Percentiles rank a stretch among this genome's conserved stretches.
phyloP scores from a whole-genome alignment of 2,329 filamentous ascomycete genomes.

The Furcasterigmium furcatum region DNA sequence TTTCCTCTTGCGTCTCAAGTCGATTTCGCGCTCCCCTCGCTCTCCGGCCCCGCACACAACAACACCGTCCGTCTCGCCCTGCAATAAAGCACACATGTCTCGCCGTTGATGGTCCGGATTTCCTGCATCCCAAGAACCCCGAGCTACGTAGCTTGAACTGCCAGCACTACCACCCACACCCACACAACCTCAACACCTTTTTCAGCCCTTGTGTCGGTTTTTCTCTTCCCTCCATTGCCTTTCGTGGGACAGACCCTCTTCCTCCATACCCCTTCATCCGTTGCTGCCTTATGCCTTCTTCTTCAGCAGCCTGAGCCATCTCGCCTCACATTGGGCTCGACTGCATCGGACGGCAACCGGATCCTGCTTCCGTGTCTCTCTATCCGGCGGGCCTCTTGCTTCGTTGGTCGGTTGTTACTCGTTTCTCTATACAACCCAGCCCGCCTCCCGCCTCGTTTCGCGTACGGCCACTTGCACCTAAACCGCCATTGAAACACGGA shows the following conservation, averaged over 20 bases:
- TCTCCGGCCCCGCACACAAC: constrained; percentile 47
- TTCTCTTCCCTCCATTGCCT: constrained; percentile 2
- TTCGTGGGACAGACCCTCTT: background rate
- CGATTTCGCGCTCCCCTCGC: constrained; percentile 14
- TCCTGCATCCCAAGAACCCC: constrained; percentile 41
- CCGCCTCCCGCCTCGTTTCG: constrained; percentile 7
- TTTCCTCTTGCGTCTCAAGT: constrained; percentile 34
- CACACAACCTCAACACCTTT: constrained; percentile 15
- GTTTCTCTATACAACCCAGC: background rate
- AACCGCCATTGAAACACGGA: background rate
- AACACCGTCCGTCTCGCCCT: constrained; percentile 34
- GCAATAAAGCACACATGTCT: constrained; percentile 66
- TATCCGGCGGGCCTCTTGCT: constrained; percentile 18
- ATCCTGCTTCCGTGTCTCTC: constrained; percentile 15
- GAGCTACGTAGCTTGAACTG: constrained; percentile 43
- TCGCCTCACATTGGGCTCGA: constrained; percentile 50
- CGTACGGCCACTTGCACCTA: background rate
- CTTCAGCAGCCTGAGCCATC: constrained; percentile 13
- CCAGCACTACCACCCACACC: constrained; percentile 28
- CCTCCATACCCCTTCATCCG: constrained; percentile 11
- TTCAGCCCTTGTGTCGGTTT: constrained; percentile 12
- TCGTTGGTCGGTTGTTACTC: constrained; percentile 1
- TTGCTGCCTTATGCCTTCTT: constrained; percentile 13
- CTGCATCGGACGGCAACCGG: constrained; percentile 42
- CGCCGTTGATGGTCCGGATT: constrained; percentile 51